Evolutionary conservation across 495 filamentous ascomycete species (phyloP).

Genomic region (Aspergillus sparsus): DNA sequence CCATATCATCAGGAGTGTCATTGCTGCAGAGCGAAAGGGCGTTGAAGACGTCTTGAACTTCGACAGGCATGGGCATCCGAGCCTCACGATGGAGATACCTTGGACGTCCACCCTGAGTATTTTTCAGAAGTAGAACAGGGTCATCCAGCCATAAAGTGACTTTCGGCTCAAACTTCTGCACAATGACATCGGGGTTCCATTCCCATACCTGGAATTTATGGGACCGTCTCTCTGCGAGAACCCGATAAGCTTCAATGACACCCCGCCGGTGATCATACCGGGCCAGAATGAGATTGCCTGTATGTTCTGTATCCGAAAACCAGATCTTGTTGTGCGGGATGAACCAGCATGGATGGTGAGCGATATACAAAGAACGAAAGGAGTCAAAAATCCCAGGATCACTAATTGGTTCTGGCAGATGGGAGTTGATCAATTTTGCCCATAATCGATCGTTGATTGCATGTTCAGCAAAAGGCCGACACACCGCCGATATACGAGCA

Average conservation of each 20-base stretch:
- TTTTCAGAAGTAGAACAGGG: slow-evolving; percentile 64
- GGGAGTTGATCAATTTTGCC: slow-evolving; percentile 61
- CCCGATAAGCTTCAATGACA: slow-evolving; percentile 78
- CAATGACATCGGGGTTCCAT: slow-evolving; percentile 65
- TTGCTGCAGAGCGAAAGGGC: slow-evolving; percentile 47
- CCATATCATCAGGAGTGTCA: slow-evolving; percentile 32
- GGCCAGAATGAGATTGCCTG: slow-evolving; percentile 70
- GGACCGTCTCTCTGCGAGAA: slow-evolving; percentile 61
- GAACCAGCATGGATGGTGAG: slow-evolving; percentile 83
- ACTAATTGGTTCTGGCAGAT: slow-evolving; percentile 52
- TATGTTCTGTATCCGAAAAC: slow-evolving; percentile 72
- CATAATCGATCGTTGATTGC: slow-evolving; percentile 61
- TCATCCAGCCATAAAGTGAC: slow-evolving; percentile 69
- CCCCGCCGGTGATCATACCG: slow-evolving; percentile 71
- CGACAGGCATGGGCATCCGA: slow-evolving; percentile 55
- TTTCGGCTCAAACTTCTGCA: slow-evolving; percentile 70
- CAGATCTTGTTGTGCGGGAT: slow-evolving; percentile 77
- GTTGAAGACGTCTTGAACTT: slow-evolving; percentile 47
- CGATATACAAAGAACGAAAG: slow-evolving; percentile 68
- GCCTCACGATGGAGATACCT: slow-evolving; percentile 42
- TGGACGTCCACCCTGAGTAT: slow-evolving; percentile 25
- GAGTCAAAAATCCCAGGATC: slow-evolving; percentile 58
- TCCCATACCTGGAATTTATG: slow-evolving; percentile 62
- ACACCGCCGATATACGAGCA: slow-evolving; percentile 53
- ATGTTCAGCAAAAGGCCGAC: slow-evolving; percentile 52